phyloP scores from a whole-genome alignment of 768 basidiomycete genomes.

The Chiua virens region DNA sequence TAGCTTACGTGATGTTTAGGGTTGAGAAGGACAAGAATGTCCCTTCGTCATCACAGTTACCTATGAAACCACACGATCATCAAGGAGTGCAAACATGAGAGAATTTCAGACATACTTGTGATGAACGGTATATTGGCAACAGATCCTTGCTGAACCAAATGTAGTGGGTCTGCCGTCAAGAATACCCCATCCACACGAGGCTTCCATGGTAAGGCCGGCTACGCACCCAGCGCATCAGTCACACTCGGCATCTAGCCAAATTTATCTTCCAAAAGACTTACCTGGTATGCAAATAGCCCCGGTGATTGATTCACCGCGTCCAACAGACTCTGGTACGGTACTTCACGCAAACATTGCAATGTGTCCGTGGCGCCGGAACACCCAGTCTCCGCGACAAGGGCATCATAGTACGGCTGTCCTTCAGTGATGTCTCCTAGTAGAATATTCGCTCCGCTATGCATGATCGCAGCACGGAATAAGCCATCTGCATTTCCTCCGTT shows the following conservation, averaged over 20 bases:
- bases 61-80: neutral
- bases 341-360: conserved; percentile 34
- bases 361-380: conserved; percentile 30
- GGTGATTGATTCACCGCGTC: conserved; percentile 35
- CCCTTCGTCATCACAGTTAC: conserved; percentile 43
- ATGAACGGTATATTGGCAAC: conserved; percentile 8
- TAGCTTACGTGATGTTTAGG: conserved; percentile 43
- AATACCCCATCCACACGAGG: conserved; percentile 43
- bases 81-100: neutral
- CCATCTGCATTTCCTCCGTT: conserved; percentile 23
- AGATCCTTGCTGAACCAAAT: conserved; percentile 33
- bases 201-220: conserved; percentile 33
- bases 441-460: conserved; percentile 44
- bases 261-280: conserved; percentile 1
- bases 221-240: too few relatives aligned
- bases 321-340: conserved; percentile 31
- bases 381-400: conserved; percentile 27
- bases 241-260: too few relatives aligned
- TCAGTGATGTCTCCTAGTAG: conserved; percentile 16
- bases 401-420: conserved; percentile 31
- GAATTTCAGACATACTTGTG: conserved; percentile 1
- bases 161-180: conserved; percentile 32
- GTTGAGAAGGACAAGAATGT: conserved; percentile 47
- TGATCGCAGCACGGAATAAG: conserved; percentile 30
- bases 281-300: conserved; percentile 32